phyloP scores from a whole-genome alignment of 2,329 filamentous ascomycete species.

The Sarocladium kiliense region DNA sequence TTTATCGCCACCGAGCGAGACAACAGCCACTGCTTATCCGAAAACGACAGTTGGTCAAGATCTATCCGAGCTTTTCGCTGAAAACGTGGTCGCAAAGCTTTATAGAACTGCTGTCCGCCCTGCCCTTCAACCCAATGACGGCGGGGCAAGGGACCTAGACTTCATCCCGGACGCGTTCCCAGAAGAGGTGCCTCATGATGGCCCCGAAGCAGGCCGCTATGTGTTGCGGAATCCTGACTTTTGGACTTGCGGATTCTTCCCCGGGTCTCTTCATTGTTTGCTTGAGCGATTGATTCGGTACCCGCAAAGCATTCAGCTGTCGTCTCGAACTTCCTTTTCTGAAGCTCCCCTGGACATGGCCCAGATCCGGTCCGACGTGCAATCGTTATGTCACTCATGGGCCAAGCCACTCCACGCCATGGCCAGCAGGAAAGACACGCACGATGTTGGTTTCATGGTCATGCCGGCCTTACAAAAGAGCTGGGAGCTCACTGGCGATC shows the following conservation, averaged over 20 bases:
- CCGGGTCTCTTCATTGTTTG: slow-evolving; percentile 27
- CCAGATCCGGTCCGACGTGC: too few species aligned
- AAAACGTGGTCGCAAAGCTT: not conserved
- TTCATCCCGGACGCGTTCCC: slow-evolving; percentile 10
- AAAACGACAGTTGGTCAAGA: too few species aligned
- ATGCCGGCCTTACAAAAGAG: slow-evolving; percentile 41
- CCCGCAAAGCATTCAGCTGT: slow-evolving; percentile 14
- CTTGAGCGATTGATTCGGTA: slow-evolving; percentile 27
- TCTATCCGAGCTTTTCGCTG: too few species aligned
- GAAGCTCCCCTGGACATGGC: too few species aligned
- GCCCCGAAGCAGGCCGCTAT: slow-evolving; percentile 14
- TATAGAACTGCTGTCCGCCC: not conserved
- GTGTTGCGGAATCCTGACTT: slow-evolving; percentile 13
- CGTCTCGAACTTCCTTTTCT: not conserved
- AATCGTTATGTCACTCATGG: slow-evolving; percentile 28
- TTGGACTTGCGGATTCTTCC: slow-evolving; percentile 36
- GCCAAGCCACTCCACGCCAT: slow-evolving; percentile 28
- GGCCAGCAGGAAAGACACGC: slow-evolving; percentile 40
- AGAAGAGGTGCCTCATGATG: slow-evolving; percentile 15
- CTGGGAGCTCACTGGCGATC: slow-evolving; percentile 39
- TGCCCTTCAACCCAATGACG: not conserved
- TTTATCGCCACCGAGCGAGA: too few species aligned
- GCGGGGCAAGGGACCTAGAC: not conserved
- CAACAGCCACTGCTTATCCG: too few species aligned
- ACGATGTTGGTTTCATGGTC: slow-evolving; percentile 51